Base-by-base conservation (phyloP, 805 yeast species). In the Kuraishia cidri region DNA sequence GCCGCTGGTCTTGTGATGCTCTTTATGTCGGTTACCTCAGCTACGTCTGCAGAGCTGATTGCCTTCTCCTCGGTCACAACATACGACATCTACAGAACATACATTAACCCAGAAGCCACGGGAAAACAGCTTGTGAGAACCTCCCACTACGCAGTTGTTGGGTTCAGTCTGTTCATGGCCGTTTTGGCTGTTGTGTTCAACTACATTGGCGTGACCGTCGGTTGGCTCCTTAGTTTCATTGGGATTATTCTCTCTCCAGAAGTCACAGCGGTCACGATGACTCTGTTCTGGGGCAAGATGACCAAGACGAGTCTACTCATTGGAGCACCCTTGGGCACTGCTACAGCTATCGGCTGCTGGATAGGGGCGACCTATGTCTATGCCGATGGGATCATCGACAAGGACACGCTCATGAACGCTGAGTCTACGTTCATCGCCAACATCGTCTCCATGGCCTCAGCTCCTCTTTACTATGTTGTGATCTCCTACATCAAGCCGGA, bases 281-380 rank as follows among this genome's bases (percentile, higher is more conserved):
- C 18, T 3, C 46, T 65, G 38, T 55, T 63, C 31, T 66, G 60
- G 60, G 40, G 37, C 12, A 45, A 45, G 23, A 42, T 52, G 53
- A 41, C 58, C 10, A 44, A 43, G 24, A 26, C 27, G 12, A 40
- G 47, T 7, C 30, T 54, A 13, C 2, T 53, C 1, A 44, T 54
- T 46, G 72, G 69, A 41, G 64, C 68, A 37, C 58, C 76, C 7
- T 59, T 72, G 62, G 69, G 69, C 35, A 66, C 73, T 1, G 64
- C 73, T 17, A 67, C 72, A 38, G 71, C 70, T 26, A 65, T 72
- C 37, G 75, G 69, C 1, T 62, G 69, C 29, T 60, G 66, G 64
- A 24, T 51, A 18, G 62, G 54, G 7, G 34, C 54, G 15, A 37
- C 57, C 2, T 47, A 50, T 20, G 41, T 33, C 4, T 52, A 43